Percentiles rank a stretch among this genome's conserved stretches.
phyloP scores from a whole-genome alignment of 2,329 filamentous ascomycete genomes.

The Scedosporium apiospermum region DNA sequence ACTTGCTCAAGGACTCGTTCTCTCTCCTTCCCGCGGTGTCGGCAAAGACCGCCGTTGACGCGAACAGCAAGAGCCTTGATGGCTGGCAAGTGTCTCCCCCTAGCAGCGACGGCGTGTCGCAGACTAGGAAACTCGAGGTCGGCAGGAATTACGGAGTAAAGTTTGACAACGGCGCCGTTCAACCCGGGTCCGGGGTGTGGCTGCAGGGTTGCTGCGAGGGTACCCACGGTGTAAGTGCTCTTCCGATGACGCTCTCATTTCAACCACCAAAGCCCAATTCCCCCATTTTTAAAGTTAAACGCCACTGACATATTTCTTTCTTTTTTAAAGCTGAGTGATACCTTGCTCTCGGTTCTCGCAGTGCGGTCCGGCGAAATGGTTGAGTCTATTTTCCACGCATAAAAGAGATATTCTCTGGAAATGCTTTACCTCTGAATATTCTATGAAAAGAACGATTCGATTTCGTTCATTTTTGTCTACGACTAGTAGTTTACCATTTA shows the following conservation, averaged over 20 bases:
- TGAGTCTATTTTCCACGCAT: constrained; percentile 52
- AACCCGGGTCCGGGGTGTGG: constrained; percentile 71
- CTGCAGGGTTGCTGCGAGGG: constrained; percentile 89
- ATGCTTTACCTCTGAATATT: too few relatives aligned
- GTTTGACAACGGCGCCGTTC: constrained; percentile 59
- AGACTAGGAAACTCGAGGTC: constrained; percentile 50
- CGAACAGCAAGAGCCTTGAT: constrained; percentile 24
- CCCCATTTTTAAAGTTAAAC: too few relatives aligned
- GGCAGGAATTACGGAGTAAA: constrained; percentile 69
- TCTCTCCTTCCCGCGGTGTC: constrained; percentile 47
- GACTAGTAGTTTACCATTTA: too few relatives aligned
- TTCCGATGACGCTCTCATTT: not conserved
- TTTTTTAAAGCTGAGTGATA: constrained; percentile 59
- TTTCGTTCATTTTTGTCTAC: too few relatives aligned
- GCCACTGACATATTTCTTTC: not conserved
- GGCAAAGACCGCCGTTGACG: constrained; percentile 19
- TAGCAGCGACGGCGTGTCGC: constrained; percentile 21
- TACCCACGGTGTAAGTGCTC: constrained; percentile 72
- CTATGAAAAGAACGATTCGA: not conserved
- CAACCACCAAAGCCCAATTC: too few relatives aligned
- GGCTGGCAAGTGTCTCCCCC: constrained; percentile 31
- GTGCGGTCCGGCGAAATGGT: constrained; percentile 71
- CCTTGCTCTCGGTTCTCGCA: constrained; percentile 68
- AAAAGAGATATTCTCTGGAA: not conserved
- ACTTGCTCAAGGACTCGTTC: constrained; percentile 60